Conservation (phyloP, 192 early-diverging fungal species). For the Mortierella hygrophila region DNA sequence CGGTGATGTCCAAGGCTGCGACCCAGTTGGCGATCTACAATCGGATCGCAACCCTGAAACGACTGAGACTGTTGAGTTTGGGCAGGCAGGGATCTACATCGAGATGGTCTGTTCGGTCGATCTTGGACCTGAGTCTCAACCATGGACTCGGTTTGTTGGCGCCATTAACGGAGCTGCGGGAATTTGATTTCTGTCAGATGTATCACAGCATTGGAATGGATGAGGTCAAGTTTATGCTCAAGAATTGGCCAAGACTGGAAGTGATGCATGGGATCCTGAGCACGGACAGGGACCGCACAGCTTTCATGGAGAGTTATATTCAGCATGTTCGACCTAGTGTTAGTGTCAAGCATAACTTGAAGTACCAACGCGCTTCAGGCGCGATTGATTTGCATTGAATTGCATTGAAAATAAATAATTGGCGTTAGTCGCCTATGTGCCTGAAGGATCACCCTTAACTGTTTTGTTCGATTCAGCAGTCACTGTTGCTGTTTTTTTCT, state of each 20-base stretch:
- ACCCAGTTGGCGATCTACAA: constrained; percentile 17
- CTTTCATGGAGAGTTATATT: constrained; percentile 38
- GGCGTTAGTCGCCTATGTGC: neutral
- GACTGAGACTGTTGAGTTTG: constrained; percentile 27
- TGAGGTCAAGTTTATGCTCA: constrained; percentile 43
- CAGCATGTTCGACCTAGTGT: constrained; percentile 26
- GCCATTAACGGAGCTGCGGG: constrained; percentile 18
- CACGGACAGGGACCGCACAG: constrained; percentile 4
- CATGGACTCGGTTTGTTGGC: constrained; percentile 17
- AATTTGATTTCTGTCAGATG: constrained; percentile 50
- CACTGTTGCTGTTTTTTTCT: neutral
- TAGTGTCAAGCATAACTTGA: constrained; percentile 8
- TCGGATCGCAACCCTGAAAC: constrained; percentile 16
- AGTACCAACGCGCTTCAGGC: constrained; percentile 1
- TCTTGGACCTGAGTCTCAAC: constrained; percentile 37
- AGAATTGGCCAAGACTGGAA: constrained; percentile 32
- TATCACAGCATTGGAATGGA: constrained; percentile 36
- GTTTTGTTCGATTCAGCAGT: neutral
- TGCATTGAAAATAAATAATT: neutral
- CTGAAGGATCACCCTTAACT: neutral
- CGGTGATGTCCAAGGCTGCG: neutral
- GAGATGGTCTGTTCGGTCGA: constrained; percentile 4
- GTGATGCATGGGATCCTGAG: constrained; percentile 21
- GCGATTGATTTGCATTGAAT: neutral
- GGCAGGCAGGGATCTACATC: constrained; percentile 4